Evolutionary conservation across 345 rosid species (phyloP).

Genomic region (Theobroma cacao): DNA sequence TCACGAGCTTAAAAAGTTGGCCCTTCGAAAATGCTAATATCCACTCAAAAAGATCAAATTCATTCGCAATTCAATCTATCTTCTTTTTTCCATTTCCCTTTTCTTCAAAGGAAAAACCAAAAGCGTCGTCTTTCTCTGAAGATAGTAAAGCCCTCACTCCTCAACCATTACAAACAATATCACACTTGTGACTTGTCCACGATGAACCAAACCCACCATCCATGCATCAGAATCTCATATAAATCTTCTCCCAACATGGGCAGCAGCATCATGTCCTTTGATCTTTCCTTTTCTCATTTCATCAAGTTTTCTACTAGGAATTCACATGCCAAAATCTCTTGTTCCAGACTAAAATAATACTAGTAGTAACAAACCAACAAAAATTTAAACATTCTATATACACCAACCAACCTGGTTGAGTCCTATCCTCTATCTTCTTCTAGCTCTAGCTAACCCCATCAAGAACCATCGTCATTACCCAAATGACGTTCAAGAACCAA

Average conservation of each 20-base stretch:
- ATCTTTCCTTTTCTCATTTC: background rate
- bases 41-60: background rate
- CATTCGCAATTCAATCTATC: background rate
- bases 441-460: background rate
- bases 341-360: background rate
- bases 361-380: background rate
- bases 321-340: background rate
- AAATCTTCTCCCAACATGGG: background rate
- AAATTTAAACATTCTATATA: background rate
- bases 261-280: background rate
- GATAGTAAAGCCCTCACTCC: background rate
- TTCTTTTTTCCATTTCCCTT: background rate
- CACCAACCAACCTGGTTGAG: background rate
- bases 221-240: background rate
- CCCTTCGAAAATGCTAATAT: background rate
- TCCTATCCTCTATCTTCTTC: background rate
- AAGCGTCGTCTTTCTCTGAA: background rate
- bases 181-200: background rate
- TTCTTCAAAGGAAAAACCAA: background rate
- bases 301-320: background rate
- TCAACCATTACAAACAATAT: background rate
- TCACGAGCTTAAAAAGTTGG: background rate
- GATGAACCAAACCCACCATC: background rate
- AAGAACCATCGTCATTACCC: background rate
- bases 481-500: conserved; percentile 36